Evolutionary conservation across 2,329 filamentous ascomycete species (phyloP).

Genomic region (Colletotrichum acutatum): DNA sequence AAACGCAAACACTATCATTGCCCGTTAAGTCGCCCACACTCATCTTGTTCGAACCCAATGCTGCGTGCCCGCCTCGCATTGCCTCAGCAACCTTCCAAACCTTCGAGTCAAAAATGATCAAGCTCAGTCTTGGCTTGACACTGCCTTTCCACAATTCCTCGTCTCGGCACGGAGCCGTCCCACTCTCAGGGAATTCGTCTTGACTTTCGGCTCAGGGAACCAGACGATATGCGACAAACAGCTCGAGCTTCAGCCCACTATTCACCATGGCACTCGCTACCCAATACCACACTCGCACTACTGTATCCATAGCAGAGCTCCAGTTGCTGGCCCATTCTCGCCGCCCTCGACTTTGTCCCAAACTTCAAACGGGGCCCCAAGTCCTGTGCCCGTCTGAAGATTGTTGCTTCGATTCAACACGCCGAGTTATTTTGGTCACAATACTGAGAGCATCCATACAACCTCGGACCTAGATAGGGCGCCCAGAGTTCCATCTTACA

Average conservation of each 20-base stretch:
- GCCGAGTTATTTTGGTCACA: background rate
- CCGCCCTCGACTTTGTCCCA: background rate
- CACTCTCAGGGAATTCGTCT: slow-evolving; percentile 31
- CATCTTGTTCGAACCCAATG: slow-evolving; percentile 17
- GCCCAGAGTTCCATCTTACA: background rate
- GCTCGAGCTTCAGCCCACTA: slow-evolving; percentile 10
- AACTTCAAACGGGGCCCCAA: background rate
- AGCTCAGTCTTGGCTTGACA: slow-evolving; percentile 19
- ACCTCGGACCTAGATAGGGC: background rate
- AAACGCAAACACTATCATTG: slow-evolving; percentile 9
- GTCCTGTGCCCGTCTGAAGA: slow-evolving; percentile 13
- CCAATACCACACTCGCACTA: too few relatives aligned
- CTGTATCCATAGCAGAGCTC: background rate
- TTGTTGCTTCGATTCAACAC: slow-evolving; percentile 6
- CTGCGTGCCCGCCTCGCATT: slow-evolving; percentile 14
- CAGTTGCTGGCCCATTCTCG: background rate
- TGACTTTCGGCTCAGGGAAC: slow-evolving; percentile 27
- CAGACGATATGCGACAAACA: slow-evolving; percentile 32
- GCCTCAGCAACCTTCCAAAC: slow-evolving; percentile 24
- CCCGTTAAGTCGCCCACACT: background rate
- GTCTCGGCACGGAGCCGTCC: slow-evolving; percentile 28
- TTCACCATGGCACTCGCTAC: background rate
- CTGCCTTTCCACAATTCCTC: slow-evolving; percentile 19
- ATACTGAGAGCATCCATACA: background rate
- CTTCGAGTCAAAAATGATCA: slow-evolving; percentile 8